phyloP scores from a whole-genome alignment of 2,329 filamentous ascomycete species.

The Colletotrichum truncatum region DNA sequence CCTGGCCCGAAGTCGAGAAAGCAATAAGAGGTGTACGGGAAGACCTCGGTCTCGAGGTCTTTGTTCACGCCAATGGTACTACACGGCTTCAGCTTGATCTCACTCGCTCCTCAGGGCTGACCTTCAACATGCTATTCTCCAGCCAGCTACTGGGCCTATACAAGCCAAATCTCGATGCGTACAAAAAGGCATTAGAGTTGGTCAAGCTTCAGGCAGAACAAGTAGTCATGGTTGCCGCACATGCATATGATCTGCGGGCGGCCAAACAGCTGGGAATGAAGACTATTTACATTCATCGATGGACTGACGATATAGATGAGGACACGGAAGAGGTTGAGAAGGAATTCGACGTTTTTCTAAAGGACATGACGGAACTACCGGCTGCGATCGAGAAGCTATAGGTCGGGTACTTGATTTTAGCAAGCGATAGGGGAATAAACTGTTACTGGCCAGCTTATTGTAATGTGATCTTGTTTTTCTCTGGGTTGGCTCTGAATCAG shows the following conservation, averaged over 20 bases:
- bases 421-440: too few relatives aligned
- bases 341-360: conserved; percentile 48
- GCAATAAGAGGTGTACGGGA: conserved; percentile 50
- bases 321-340: conserved; percentile 48
- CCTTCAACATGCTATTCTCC: conserved; percentile 62
- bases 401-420: background rate
- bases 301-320: conserved; percentile 62
- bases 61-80: conserved; percentile 65
- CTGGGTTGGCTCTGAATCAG: too few relatives aligned
- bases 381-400: conserved; percentile 18
- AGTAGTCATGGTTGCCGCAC: conserved; percentile 61
- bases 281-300: conserved; percentile 61
- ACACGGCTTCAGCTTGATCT: conserved; percentile 64
- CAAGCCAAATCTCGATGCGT: conserved; percentile 58
- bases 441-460: too few relatives aligned
- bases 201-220: conserved; percentile 55
- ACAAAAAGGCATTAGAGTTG: conserved; percentile 53
- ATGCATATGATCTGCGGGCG: conserved; percentile 62
- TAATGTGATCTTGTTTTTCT: too few relatives aligned
- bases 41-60: conserved; percentile 48
- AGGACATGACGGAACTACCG: conserved; percentile 32
- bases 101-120: conserved; percentile 52
- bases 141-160: conserved; percentile 58
- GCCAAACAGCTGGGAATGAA: conserved; percentile 57
- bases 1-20: conserved; percentile 59